A percentile compares a stretch with the other conserved stretches of the same genome.
phyloP scores from a whole-genome alignment of 257 asterid genomes.

The Galeopsis tetrahit region DNA sequence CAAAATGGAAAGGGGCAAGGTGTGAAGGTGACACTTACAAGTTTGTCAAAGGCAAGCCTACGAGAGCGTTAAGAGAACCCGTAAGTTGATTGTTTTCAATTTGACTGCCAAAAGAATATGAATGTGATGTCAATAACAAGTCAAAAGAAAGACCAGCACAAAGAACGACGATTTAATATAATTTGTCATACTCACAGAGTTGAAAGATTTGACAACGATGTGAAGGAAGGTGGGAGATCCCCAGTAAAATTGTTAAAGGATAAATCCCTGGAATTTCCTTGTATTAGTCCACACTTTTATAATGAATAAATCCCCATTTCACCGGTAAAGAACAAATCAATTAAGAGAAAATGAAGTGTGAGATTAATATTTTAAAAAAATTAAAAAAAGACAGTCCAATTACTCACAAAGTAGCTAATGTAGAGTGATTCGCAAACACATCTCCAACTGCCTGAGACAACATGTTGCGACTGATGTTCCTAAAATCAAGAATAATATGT shows the following conservation, averaged over 20 bases:
- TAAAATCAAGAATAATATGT: slow-evolving; percentile 40
- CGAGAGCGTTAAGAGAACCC: slow-evolving; percentile 78
- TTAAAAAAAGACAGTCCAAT: neutral
- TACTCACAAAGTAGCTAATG: slow-evolving; percentile 71
- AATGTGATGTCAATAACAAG: slow-evolving; percentile 36
- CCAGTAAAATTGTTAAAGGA: slow-evolving; percentile 87
- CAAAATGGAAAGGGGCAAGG: slow-evolving; percentile 17
- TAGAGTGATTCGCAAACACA: slow-evolving; percentile 73
- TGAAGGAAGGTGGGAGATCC: slow-evolving; percentile 81
- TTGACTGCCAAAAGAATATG: slow-evolving; percentile 55
- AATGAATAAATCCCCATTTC: slow-evolving; percentile 16
- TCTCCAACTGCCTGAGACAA: slow-evolving; percentile 83
- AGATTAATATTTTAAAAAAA: neutral
- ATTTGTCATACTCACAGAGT: slow-evolving; percentile 70
- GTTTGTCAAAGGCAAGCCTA: slow-evolving; percentile 70
- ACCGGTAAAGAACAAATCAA: slow-evolving; percentile 13
- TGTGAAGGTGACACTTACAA: slow-evolving; percentile 62
- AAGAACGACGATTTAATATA: neutral
- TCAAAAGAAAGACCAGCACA: slow-evolving; percentile 26
- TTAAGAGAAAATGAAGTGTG: neutral
- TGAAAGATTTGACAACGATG: slow-evolving; percentile 76
- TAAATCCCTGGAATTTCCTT: slow-evolving; percentile 66
- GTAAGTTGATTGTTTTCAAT: slow-evolving; percentile 77
- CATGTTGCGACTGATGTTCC: slow-evolving; percentile 79
- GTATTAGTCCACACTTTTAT: slow-evolving; percentile 29